phyloP scores from a whole-genome alignment of 306 rosid genomes.

The Dryas octopetala region DNA sequence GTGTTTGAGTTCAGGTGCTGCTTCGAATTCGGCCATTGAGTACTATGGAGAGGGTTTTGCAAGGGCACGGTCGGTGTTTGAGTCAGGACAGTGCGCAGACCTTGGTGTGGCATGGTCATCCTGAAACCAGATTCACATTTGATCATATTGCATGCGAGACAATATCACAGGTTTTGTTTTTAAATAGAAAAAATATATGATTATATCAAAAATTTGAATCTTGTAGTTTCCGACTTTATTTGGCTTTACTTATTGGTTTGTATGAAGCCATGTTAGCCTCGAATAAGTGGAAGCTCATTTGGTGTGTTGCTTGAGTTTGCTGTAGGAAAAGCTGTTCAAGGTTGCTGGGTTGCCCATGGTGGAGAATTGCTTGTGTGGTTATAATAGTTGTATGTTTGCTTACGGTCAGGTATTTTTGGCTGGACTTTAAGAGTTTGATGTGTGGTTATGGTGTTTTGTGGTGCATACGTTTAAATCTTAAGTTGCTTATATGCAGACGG shows the following conservation, averaged over 20 bases:
- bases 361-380: constrained; percentile 96
- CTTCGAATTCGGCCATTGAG: constrained; percentile 86
- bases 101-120: constrained; percentile 90
- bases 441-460: constrained; percentile 15
- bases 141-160: constrained; percentile 87
- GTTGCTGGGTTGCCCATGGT: constrained; percentile 96
- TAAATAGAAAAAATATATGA: background rate
- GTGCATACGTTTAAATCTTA: constrained; percentile 24
- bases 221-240: background rate
- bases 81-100: constrained; percentile 76
- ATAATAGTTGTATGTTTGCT: constrained; percentile 95
- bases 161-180: constrained; percentile 64
- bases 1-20: constrained; percentile 56
- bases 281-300: constrained; percentile 7
- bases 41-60: constrained; percentile 61
- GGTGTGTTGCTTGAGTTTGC: constrained; percentile 18
- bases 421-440: constrained; percentile 4
- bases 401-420: constrained; percentile 76
- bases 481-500: constrained; percentile 63
- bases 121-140: constrained; percentile 88
- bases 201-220: background rate
- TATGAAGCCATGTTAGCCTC: background rate
- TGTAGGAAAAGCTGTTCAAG: constrained; percentile 76
- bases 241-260: background rate
- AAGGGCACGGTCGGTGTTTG: constrained; percentile 76